Evolutionary conservation across 768 basidiomycete genomes (phyloP).

Genomic region (Phanerodontia chrysosporium): DNA sequence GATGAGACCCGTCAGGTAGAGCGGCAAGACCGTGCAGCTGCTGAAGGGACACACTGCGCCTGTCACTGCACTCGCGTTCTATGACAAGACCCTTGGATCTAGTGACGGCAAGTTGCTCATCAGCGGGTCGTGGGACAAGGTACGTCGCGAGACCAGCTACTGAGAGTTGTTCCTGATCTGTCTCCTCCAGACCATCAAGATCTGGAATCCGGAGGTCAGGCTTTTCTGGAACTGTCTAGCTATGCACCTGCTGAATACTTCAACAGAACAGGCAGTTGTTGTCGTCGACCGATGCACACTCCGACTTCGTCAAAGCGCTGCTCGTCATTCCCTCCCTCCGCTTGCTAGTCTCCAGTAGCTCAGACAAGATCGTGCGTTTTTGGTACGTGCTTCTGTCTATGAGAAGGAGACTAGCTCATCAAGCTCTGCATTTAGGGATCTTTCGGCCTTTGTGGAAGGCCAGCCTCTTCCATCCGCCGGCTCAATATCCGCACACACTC

Average conservation of each 20-base stretch:
- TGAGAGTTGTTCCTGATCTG: slow-evolving; percentile 11
- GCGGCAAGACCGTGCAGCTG: slow-evolving; percentile 70
- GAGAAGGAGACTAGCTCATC: background rate
- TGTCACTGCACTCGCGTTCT: slow-evolving; percentile 79
- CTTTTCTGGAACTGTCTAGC: background rate
- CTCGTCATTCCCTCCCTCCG: slow-evolving; percentile 61
- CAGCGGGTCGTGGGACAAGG: slow-evolving; percentile 94
- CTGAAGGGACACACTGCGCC: slow-evolving; percentile 87
- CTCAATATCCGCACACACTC: slow-evolving; percentile 77
- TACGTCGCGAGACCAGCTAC: slow-evolving; percentile 16
- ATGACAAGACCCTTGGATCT: slow-evolving; percentile 35
- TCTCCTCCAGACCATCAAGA: slow-evolving; percentile 66
- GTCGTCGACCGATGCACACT: slow-evolving; percentile 72
- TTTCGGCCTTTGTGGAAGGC: slow-evolving; percentile 41
- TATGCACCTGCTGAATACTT: background rate
- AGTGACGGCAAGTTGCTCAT: slow-evolving; percentile 55
- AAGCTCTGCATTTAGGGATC: slow-evolving; percentile 47
- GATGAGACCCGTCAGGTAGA: slow-evolving; percentile 39
- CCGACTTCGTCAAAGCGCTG: slow-evolving; percentile 88
- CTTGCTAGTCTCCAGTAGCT: slow-evolving; percentile 80
- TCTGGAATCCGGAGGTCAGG: slow-evolving; percentile 81
- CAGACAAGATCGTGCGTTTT: slow-evolving; percentile 83
- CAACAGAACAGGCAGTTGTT: slow-evolving; percentile 65
- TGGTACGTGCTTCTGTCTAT: slow-evolving; percentile 56
- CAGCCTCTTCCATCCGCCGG: slow-evolving; percentile 50